Percentiles rank a stretch among this genome's conserved stretches.
Conservation (phyloP, 2,329 filamentous ascomycete species). For the Hyphodiscus sp. region DNA sequence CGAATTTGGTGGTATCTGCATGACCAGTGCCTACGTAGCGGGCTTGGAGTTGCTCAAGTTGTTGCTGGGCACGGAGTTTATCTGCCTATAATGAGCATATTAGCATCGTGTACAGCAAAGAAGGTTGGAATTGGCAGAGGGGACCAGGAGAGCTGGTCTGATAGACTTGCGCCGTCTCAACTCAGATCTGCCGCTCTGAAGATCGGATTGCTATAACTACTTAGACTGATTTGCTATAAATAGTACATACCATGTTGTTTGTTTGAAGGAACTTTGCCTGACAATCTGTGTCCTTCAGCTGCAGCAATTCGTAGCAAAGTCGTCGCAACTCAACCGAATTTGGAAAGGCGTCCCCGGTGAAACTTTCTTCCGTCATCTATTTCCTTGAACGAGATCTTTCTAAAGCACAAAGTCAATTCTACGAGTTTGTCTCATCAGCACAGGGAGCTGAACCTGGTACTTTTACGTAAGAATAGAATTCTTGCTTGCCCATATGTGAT, state of each 20-base stretch:
- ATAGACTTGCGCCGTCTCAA: neutral
- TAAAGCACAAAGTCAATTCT: too few relatives aligned
- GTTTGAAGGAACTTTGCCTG: neutral
- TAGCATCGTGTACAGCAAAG: neutral
- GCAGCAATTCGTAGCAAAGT: neutral
- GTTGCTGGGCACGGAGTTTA: constrained; percentile 95
- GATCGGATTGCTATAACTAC: neutral
- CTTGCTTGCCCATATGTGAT: neutral
- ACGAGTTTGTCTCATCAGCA: neutral
- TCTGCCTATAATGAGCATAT: constrained; percentile 59
- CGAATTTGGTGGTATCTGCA: constrained; percentile 93
- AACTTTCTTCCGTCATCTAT: too few relatives aligned
- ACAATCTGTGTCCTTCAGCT: neutral
- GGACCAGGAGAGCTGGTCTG: neutral
- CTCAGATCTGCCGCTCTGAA: neutral
- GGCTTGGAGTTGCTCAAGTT: constrained; percentile 92
- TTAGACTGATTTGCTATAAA: neutral
- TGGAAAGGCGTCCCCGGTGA: neutral
- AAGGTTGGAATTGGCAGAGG: neutral
- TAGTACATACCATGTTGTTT: constrained; percentile 15
- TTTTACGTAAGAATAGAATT: neutral
- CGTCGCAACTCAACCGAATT: neutral
- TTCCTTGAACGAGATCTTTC: too few relatives aligned
- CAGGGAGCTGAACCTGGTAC: neutral
- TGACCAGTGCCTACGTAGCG: constrained; percentile 95